These are phyloP conservation scores for Coemansia sp. DNA, from an alignment of 192 early-diverging fungal genomes.

Conservation along the genomic window DNA sequence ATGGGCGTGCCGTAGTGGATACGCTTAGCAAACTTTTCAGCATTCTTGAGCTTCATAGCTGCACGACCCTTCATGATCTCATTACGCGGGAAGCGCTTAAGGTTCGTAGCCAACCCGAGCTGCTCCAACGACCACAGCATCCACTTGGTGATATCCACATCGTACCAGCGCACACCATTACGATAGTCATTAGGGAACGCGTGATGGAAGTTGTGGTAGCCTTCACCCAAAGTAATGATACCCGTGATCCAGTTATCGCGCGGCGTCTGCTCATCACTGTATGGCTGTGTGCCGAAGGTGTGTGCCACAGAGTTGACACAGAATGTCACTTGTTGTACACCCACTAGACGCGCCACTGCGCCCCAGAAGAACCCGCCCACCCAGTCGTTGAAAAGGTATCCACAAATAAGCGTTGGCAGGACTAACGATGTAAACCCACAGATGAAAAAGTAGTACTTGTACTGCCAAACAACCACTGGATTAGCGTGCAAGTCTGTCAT, in stretches of 20 bases:
- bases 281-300: constrained; percentile 70
- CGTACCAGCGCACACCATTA: constrained; percentile 73
- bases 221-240: constrained; percentile 76
- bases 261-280: constrained; percentile 81
- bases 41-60: constrained; percentile 79
- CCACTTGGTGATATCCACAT: constrained; percentile 89
- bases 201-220: constrained; percentile 89
- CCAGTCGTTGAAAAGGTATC: constrained; percentile 81
- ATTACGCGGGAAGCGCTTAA: constrained; percentile 77
- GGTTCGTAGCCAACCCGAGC: constrained; percentile 67
- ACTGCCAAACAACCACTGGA: constrained; percentile 74
- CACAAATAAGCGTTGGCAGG: constrained; percentile 81
- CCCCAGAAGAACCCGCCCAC: constrained; percentile 81
- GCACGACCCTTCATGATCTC: constrained; percentile 78
- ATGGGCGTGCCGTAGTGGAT: constrained; percentile 71
- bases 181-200: constrained; percentile 86
- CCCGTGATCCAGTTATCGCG: constrained; percentile 82
- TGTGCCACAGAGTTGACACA: constrained; percentile 86
- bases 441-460: constrained; percentile 75
- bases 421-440: constrained; percentile 72
- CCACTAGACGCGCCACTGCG: constrained; percentile 69
- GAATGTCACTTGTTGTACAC: constrained; percentile 87
- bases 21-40: constrained; percentile 62
- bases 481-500: constrained; percentile 81
- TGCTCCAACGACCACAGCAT: constrained; percentile 61